Base-by-base conservation (phyloP, 2,329 filamentous ascomycete species). In the Acrodontium crateriforme region DNA sequence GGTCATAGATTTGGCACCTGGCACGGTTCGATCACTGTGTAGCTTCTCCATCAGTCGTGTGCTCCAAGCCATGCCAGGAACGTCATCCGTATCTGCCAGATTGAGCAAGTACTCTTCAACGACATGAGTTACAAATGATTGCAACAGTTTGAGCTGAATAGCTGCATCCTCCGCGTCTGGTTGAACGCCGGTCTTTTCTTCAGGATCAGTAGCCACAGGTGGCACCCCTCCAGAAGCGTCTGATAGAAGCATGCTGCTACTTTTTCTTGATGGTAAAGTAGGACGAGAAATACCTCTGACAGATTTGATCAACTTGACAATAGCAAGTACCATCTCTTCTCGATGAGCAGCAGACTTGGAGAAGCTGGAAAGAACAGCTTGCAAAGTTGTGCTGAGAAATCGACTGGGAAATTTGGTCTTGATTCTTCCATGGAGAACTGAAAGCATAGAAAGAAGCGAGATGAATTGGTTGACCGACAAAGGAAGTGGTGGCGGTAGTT, bases 61-160 rank as follows among this genome's bases (percentile, higher is more conserved):
- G 5, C 57, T 55, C 62, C 63, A 67, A 2, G 59, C 57, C 25
- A 67, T 45, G 5, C 62, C 63, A 1, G 62, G 60, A 4, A 62
- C 54, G 41, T 64, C 60, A 13, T 60, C 58, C 5, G 49, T 44
- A 3, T 55, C 50, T 3, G 47, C 46, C 11, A 66, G 39, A 5
- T 57, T 56, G n/a, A 69, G 72, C 35, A 81, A 65, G 40, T 82
- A 87, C 24, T 76, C 69, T 47, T 85, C 79, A 8, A 85, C 55
- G 11, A 85, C 58, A 46, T 80, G 78, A 0, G 78, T 82, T n/a
- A 82, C 63, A 50, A 89, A 85, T 2, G 75, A 74, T 45, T 82
- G 75, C 14, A 87, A 55, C 10, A 87, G 58, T 32, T 67, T 71
- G 18, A 62, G 61, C 44, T 77, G 70, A 35, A 84, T 58, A 6